Evolutionary conservation across 1,284 basidiomycete genomes (phyloP).

Genomic region (Phylloboletellus chloephorus): DNA sequence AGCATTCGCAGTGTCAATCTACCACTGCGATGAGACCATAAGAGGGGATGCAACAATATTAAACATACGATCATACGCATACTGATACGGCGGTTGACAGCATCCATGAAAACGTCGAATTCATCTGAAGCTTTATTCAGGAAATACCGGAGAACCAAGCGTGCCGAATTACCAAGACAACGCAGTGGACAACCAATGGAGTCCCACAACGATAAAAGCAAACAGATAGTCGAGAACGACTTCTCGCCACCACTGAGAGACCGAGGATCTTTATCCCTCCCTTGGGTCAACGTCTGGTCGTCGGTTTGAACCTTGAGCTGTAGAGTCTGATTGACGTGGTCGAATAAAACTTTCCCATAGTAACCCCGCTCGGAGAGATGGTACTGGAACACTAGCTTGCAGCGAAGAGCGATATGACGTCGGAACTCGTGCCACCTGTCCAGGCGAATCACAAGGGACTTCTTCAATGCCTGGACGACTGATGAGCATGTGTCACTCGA

Average conservation of each 20-base stretch:
- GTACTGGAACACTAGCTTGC: constrained; percentile 77
- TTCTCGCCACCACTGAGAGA: constrained; percentile 93
- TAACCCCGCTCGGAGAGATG: constrained; percentile 85
- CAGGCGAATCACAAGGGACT: constrained; percentile 62
- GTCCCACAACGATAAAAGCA: constrained; percentile 93
- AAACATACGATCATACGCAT: constrained; percentile 84
- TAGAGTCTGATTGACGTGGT: constrained; percentile 68
- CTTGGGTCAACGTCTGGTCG: constrained; percentile 62
- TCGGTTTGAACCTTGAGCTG: constrained; percentile 77
- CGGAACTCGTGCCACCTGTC: constrained; percentile 85
- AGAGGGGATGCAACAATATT: neutral
- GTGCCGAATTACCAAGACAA: constrained; percentile 71
- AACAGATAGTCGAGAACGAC: constrained; percentile 93
- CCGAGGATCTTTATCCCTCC: constrained; percentile 69
- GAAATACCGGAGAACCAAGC: neutral
- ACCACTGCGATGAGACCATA: constrained; percentile 9
- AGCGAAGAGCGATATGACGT: constrained; percentile 78
- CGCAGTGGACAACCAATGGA: constrained; percentile 90
- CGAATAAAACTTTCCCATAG: constrained; percentile 79
- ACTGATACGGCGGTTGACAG: constrained; percentile 84
- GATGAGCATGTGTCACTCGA: constrained; percentile 1
- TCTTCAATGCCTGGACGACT: constrained; percentile 48
- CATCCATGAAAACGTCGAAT: constrained; percentile 96
- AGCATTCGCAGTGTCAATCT: constrained; percentile 83
- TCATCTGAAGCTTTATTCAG: constrained; percentile 48